Conservation (phyloP, 2,329 filamentous ascomycete species). For the Neonectria neomacrospora region DNA sequence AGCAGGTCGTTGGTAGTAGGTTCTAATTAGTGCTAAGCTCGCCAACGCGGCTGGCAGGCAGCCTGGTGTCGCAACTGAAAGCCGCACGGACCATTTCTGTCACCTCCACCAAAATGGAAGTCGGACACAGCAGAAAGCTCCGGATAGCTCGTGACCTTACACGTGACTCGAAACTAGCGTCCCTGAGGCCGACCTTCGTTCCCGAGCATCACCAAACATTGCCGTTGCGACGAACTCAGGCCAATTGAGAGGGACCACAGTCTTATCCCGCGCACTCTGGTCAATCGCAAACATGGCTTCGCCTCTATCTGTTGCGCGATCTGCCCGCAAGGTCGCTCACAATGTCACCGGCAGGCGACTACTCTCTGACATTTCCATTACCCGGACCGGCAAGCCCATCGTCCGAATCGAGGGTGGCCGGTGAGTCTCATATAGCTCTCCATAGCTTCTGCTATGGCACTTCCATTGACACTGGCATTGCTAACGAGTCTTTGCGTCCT, state of each 20-base stretch:
- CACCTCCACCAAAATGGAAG: neutral
- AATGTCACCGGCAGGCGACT: slow-evolving; percentile 62
- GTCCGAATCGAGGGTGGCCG: slow-evolving; percentile 89
- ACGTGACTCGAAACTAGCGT: slow-evolving; percentile 44
- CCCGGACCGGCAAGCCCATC: slow-evolving; percentile 95
- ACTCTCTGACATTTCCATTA: slow-evolving; percentile 88
- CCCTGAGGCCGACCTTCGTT: slow-evolving; percentile 38
- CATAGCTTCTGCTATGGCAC: neutral
- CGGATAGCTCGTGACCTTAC: slow-evolving; percentile 38
- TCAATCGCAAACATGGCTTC: slow-evolving; percentile 62
- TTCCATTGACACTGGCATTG: slow-evolving; percentile 37
- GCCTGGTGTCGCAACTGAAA: slow-evolving; percentile 50
- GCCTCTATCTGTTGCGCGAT: slow-evolving; percentile 67
- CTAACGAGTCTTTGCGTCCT: slow-evolving; percentile 50
- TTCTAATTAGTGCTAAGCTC: slow-evolving; percentile 36
- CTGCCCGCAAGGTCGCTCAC: slow-evolving; percentile 59
- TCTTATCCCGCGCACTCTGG: slow-evolving; percentile 45
- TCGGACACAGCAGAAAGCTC: slow-evolving; percentile 15
- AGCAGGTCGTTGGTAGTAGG: slow-evolving; percentile 27
- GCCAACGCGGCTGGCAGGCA: slow-evolving; percentile 53
- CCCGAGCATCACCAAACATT: slow-evolving; percentile 41
- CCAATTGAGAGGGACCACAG: slow-evolving; percentile 48
- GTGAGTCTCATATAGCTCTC: slow-evolving; percentile 61
- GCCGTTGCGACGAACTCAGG: slow-evolving; percentile 38
- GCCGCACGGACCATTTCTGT: slow-evolving; percentile 38